phyloP scores from a whole-genome alignment of 257 asterid genomes.

The Jasminum sambac region DNA sequence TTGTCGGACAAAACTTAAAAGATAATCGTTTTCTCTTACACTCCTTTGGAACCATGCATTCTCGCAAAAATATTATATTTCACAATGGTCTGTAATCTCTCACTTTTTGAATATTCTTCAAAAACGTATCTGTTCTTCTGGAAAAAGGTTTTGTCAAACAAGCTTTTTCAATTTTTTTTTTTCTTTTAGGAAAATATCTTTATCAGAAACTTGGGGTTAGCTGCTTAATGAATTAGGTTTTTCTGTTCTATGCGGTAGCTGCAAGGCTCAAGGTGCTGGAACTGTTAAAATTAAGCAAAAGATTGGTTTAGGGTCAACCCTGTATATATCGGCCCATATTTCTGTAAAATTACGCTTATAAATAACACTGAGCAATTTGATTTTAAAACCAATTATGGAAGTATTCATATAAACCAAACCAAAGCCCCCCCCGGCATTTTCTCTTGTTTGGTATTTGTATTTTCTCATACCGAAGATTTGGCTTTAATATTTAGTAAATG shows the following conservation, averaged over 20 bases:
- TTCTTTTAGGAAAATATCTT: too few relatives aligned
- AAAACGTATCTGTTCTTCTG: too few relatives aligned
- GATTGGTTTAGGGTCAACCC: too few relatives aligned
- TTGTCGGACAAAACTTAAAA: too few relatives aligned
- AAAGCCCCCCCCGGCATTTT: too few relatives aligned
- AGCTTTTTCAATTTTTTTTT: too few relatives aligned
- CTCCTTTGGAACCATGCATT: too few relatives aligned
- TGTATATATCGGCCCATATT: not conserved
- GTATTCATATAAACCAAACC: not conserved
- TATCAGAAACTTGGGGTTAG: not conserved
- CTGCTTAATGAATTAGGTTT: not conserved
- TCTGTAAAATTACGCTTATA: not conserved
- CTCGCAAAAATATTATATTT: too few relatives aligned
- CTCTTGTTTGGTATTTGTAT: not conserved
- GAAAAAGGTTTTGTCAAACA: too few relatives aligned
- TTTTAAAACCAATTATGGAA: slow-evolving; percentile 2
- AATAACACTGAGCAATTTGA: not conserved
- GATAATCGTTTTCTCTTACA: too few relatives aligned
- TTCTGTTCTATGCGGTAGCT: slow-evolving; percentile 5
- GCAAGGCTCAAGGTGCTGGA: not conserved
- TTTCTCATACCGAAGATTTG: not conserved
- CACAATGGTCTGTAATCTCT: too few relatives aligned
- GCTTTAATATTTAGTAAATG: not conserved
- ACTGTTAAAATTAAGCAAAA: not conserved
- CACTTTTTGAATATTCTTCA: too few relatives aligned